Base-by-base conservation (phyloP, 495 filamentous ascomycete species). In the Xylaria palmicola region DNA sequence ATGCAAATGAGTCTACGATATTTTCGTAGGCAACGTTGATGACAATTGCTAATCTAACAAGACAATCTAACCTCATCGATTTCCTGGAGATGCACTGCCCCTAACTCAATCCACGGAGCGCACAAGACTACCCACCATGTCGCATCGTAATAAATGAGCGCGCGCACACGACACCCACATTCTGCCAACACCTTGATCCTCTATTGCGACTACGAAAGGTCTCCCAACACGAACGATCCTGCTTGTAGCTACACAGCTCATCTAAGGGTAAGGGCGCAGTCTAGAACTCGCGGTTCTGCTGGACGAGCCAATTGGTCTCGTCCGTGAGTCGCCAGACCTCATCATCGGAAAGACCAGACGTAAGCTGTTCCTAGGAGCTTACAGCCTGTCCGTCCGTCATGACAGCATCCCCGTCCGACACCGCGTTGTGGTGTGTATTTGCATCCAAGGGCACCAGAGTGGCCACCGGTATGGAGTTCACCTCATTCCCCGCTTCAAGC, bases 261-360 rank as follows among this genome's bases (percentile, higher is more conserved):
- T 37, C 39, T 10, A 9, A 34, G 15, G 27, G 19, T 4, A 8
- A 13, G 17, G 34, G 1, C 13, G 32, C 22, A 6, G 49, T 48
- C 41, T 48, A 55, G 19, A 47, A 55, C 49, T 55, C 59, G 41
- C 40, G 49, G 48, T 61, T 55, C 40, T 61, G 59, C n/a, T 61
- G 59, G 3, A 61, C 59, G 13, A 62, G 17, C 60, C 60, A 62
- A 13, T 62, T 62, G 20, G 52, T 41, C 45, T 62, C 60, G 19
- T 57, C 60, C 19, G 60, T 62, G 20, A 62, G 60, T 39, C 10
- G 56, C 60, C 60, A 62, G 15, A 62, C 45, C 20, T 62, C 60
- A 1, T 56, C 52, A n/a, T 43, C 15, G 6, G 60, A 50, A 8
- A 62, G 43, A 34, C 51, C 45, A 50, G 60, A 62, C 22, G 52